Percentiles rank a stretch among this genome's conserved stretches.
Conservation (phyloP, 208 protist genomes). For the Trypanosoma caninum region DNA sequence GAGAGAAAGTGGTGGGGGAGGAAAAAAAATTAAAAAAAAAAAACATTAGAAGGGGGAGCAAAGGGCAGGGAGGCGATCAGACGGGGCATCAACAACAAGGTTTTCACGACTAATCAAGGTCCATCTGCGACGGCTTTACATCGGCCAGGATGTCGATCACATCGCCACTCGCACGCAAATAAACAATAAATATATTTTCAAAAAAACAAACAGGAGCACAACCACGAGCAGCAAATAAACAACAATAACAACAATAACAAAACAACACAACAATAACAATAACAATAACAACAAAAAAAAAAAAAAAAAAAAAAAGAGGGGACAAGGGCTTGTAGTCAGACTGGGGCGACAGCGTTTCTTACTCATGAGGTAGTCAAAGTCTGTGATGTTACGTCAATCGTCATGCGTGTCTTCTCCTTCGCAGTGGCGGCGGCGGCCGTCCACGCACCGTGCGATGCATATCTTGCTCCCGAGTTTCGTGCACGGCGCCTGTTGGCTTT, state of each 20-base stretch:
- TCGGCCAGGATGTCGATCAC: slow-evolving; percentile 34
- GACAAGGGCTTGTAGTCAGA: slow-evolving; percentile 10
- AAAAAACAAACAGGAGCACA: too few relatives aligned
- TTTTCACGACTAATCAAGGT: slow-evolving; percentile 30
- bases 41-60: neutral
- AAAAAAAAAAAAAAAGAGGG: neutral
- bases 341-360: slow-evolving; percentile 30
- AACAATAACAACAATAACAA: too few relatives aligned
- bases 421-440: too few relatives aligned
- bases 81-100: slow-evolving; percentile 24
- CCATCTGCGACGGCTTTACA: slow-evolving; percentile 50
- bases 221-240: too few relatives aligned
- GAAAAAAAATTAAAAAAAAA: neutral
- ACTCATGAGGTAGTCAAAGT: slow-evolving; percentile 26
- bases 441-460: neutral
- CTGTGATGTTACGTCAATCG: slow-evolving; percentile 35
- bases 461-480: slow-evolving; percentile 25
- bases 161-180: neutral
- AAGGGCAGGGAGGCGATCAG: slow-evolving; percentile 17
- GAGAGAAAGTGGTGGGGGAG: neutral
- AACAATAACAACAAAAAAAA: neutral
- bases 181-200: too few relatives aligned
- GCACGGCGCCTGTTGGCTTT: slow-evolving; percentile 14
- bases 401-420: slow-evolving; percentile 2
- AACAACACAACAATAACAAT: too few relatives aligned